Percentiles rank a stretch among this genome's conserved stretches.
These are phyloP conservation scores for Isoetes engelmannii DNA, from an alignment of 83 land plant species.

Conservation along the genomic window DNA sequence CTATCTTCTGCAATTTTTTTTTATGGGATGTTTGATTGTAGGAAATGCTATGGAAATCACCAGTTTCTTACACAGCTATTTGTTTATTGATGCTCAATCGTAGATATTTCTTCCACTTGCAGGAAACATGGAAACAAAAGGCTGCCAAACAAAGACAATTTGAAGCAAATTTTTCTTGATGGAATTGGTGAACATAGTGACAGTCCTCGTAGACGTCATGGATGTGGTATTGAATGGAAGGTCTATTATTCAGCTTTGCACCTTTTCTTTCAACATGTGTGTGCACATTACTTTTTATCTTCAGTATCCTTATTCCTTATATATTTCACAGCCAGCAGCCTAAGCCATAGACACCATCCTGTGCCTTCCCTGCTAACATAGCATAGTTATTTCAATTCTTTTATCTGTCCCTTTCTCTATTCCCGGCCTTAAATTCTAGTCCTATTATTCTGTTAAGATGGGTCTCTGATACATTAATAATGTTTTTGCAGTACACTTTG, in stretches of 20 bases:
- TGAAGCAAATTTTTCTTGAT: slow-evolving; percentile 33
- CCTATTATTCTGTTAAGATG: too few relatives aligned
- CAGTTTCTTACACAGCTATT: background rate
- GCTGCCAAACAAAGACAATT: slow-evolving; percentile 23
- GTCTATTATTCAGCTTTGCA: slow-evolving; percentile 3
- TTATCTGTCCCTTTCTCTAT: too few relatives aligned
- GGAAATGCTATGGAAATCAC: background rate
- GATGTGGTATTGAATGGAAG: slow-evolving; percentile 35
- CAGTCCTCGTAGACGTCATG: slow-evolving; percentile 23
- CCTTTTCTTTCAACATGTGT: too few relatives aligned
- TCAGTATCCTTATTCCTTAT: too few relatives aligned
- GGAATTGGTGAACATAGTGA: slow-evolving; percentile 22
- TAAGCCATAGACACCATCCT: background rate
- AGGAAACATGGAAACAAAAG: slow-evolving; percentile 31
- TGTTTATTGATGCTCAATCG: background rate
- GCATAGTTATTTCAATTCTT: too few relatives aligned
- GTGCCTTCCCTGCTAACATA: background rate
- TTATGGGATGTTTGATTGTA: too few relatives aligned
- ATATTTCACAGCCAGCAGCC: background rate
- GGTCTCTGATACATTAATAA: too few relatives aligned
- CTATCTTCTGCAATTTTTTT: too few relatives aligned
- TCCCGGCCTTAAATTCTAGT: too few relatives aligned
- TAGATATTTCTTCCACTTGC: background rate
- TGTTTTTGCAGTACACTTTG: slow-evolving; percentile 18
- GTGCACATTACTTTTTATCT: too few relatives aligned